phyloP scores from a whole-genome alignment of 345 rosid species.

The Streptanthus diversifolius region DNA sequence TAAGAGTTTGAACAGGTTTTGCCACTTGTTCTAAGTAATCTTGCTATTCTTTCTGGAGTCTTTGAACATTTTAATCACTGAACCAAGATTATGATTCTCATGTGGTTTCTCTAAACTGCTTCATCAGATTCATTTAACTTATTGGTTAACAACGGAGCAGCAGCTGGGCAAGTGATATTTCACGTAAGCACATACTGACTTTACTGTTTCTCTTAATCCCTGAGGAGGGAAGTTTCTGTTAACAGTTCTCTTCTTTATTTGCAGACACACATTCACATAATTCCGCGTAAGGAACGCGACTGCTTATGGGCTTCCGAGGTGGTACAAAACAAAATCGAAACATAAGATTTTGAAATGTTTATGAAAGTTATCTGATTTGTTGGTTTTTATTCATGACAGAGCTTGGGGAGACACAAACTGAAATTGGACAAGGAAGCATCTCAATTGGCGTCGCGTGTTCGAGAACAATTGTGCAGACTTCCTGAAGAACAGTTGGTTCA shows the following conservation, averaged over 20 bases:
- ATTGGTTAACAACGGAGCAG: conserved; percentile 85
- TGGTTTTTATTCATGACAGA: conserved; percentile 42
- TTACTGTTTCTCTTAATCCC: background rate
- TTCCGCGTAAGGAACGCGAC: conserved; percentile 76
- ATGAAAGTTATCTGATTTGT: background rate
- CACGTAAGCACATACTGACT: conserved; percentile 51
- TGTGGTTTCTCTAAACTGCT: background rate
- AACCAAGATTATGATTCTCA: background rate
- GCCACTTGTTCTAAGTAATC: background rate
- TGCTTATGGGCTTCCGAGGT: conserved; percentile 96
- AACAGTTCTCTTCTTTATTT: conserved; percentile 8
- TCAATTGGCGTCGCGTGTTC: conserved; percentile 49
- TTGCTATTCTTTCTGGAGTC: background rate
- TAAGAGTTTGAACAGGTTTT: background rate
- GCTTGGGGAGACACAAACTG: conserved; percentile 52
- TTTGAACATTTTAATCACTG: background rate
- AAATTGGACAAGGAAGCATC: conserved; percentile 56
- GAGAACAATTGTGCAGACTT: conserved; percentile 45
- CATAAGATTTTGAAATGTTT: background rate
- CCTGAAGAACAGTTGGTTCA: conserved; percentile 49
- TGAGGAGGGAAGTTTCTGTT: background rate
- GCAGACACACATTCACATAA: conserved; percentile 95
- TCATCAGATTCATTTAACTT: conserved; percentile 88
- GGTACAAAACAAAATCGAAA: conserved; percentile 43
- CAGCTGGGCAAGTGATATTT: conserved; percentile 96